Evolutionary conservation across 495 filamentous ascomycete genomes (phyloP), one percentile per base, ranked within the genome.

Genomic region (Glutinoglossum americanum): DNA sequence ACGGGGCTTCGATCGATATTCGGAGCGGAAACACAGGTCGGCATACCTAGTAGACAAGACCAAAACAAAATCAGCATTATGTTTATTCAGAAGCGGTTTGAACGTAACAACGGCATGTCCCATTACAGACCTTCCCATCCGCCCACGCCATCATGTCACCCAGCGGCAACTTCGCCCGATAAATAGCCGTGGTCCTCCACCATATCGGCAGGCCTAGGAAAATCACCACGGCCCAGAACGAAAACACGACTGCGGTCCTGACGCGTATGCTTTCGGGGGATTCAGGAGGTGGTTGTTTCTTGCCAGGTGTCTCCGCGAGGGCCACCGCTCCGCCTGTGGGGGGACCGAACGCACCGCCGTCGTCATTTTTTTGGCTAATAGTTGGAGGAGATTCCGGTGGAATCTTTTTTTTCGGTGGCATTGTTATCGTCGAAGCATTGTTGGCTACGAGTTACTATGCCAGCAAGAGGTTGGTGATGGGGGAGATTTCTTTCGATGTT

Each of bases 161-260:
- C 64, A 96, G 68, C 39, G 92, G 92, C 62, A 98, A 71, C 39
- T 80, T 76, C 1, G 92, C 88, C 47, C 92, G 80, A 71, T 96
- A 87, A 63, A 97, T 92, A 0, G 86, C 83, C 0, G 93, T 97
- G n/a, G 92, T 97, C 67, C 81, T 80, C 80, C 87, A 87, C 92
- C 92, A 98, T 80, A 94, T 82, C 62, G 92, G 92, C 60, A 97
- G 69, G 19, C 92, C 93, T 19, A 97, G 72, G 33, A 84, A 78
- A 26, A 94, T 66, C 13, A 93, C 87, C 17, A 95, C 80, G 21
- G 78, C 72, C 93, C 92, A 97, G 64, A 97, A 97, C 6, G 92
- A 89, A 54, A 85, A 68, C 62, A 98, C 82, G 49, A 97, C 84
- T 56, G 70, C 73, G 55, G 76, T 76, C 54, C 89, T 82, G 47